Evolutionary conservation across 202 grass and related monocot genomes (phyloP), one percentile per base, ranked within the genome.

Genomic region (Schoenoplectus tabernaemontani): DNA sequence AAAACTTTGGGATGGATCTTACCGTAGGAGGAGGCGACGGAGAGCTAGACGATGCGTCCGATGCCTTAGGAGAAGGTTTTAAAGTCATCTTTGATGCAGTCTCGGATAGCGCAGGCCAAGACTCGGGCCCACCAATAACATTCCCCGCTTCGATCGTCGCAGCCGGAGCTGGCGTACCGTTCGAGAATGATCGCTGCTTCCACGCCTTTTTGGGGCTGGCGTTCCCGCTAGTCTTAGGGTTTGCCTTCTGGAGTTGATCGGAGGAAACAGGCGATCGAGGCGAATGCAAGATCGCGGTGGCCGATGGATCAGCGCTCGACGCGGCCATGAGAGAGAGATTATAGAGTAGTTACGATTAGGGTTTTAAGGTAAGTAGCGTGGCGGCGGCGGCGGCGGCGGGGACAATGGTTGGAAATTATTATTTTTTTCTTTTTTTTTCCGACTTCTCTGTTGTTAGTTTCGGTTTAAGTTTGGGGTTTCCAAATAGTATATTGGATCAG

Each of bases 51-150:
- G 83, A 93, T 0, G 82, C 48, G 48, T 80, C 83, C 56, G 69
- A 76, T 64, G 83, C 56, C 66, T 66, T 78, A 13, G 79, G 84
- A 75, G 80, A 63, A 22, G 91, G 91, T 63, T 80, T 80, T 1
- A 19, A 7, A 36, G 34, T 37, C 33, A 62, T 3, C 41, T 46
- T 80, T n/a, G 91, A 82, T 28, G 61, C 59, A 62, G 81, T 34
- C 5, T 84, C 88, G 3, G 91, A 88, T 23, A 93, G 78, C 80
- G 91, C 91, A 28, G 91, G 91, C 91, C 91, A 93, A 30, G 88
- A 80, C 2, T 88, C 81, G 5, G 86, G 77, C 13, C 77, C 51
- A 59, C 89, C 88, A 23, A 90, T 90, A 85, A 88, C 87, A 15
- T 80, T 79, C 65, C 19, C 88, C 15, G 70, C 83, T 7, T 84